These are phyloP conservation scores for Pyropia haitanensis DNA, from an alignment of 23 red algal species.

Conservation along the genomic window DNA sequence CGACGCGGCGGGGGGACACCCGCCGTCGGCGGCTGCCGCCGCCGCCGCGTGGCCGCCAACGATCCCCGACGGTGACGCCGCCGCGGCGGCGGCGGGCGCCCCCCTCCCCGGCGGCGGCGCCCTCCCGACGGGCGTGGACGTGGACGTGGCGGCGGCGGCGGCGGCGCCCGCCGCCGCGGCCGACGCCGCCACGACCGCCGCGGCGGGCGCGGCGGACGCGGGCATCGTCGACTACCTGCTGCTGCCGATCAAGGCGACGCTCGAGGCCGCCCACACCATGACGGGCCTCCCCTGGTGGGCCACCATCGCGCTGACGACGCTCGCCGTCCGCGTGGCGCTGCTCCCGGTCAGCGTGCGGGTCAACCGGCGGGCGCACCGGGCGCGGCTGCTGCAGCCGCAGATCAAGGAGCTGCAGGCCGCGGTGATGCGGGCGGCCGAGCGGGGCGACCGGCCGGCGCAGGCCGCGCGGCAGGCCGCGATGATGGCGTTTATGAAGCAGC, in stretches of 20 bases:
- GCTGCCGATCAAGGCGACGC: constrained; percentile 16
- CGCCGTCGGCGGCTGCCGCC: too few species aligned
- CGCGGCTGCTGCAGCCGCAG: constrained; percentile 39
- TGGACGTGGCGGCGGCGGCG: background rate
- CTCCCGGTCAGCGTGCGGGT: constrained; percentile 63
- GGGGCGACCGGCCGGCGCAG: constrained; percentile 26
- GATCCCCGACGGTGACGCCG: too few species aligned
- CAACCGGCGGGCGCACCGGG: constrained; percentile 59
- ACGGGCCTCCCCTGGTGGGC: constrained; percentile 81
- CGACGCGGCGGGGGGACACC: too few species aligned
- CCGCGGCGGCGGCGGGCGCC: too few species aligned
- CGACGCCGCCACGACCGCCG: background rate
- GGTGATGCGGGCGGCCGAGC: constrained; percentile 40
- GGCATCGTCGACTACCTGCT: constrained; percentile 33
- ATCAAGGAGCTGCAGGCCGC: constrained; percentile 42
- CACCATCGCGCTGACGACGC: constrained; percentile 48
- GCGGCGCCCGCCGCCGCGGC: background rate
- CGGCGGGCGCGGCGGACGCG: constrained; percentile 12
- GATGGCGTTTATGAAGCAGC: constrained; percentile 54
- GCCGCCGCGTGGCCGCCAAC: too few species aligned
- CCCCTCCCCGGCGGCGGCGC: too few species aligned
- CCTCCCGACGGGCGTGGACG: too few species aligned
- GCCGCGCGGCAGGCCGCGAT: constrained; percentile 37
- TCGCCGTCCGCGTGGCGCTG: constrained; percentile 45
- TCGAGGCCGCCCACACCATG: constrained; percentile 40